phyloP scores from a whole-genome alignment of 2,329 filamentous ascomycete genomes.

The Talaromyces sp. region DNA sequence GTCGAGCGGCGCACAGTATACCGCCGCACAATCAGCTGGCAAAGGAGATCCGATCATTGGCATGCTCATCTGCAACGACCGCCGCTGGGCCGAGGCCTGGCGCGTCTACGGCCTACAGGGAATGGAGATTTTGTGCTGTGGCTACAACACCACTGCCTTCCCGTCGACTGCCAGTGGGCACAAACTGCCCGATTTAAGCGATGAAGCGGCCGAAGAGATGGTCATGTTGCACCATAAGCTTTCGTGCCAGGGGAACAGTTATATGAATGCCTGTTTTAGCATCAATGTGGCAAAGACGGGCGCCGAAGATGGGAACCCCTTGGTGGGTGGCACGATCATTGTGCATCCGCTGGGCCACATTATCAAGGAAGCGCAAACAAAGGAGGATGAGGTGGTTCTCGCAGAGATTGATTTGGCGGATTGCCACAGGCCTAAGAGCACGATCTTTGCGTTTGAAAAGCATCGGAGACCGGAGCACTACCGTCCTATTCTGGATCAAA shows the following conservation, averaged over 20 bases:
- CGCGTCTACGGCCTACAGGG: constrained; percentile 47
- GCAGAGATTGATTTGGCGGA: constrained; percentile 8
- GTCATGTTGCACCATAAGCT: constrained; percentile 49
- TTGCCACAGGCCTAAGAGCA: constrained; percentile 8
- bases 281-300: constrained; percentile 47
- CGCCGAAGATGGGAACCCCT: constrained; percentile 44
- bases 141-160: constrained; percentile 40
- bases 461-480: constrained; percentile 10
- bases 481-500: constrained; percentile 5
- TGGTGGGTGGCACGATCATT: constrained; percentile 10
- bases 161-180: constrained; percentile 42
- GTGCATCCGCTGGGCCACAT: constrained; percentile 10
- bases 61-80: constrained; percentile 53
- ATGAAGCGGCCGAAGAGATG: constrained; percentile 41
- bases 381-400: constrained; percentile 8
- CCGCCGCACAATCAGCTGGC: constrained; percentile 13
- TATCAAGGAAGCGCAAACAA: constrained; percentile 9
- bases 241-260: constrained; percentile 39
- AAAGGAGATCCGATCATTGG: constrained; percentile 48
- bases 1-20: not conserved
- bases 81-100: constrained; percentile 51
- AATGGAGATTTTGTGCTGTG: constrained; percentile 43
- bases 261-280: constrained; percentile 49
- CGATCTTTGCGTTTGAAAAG: constrained; percentile 9
- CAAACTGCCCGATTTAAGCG: constrained; percentile 31